phyloP scores from a whole-genome alignment of 495 filamentous ascomycete genomes.

The Penicillium fimorum region DNA sequence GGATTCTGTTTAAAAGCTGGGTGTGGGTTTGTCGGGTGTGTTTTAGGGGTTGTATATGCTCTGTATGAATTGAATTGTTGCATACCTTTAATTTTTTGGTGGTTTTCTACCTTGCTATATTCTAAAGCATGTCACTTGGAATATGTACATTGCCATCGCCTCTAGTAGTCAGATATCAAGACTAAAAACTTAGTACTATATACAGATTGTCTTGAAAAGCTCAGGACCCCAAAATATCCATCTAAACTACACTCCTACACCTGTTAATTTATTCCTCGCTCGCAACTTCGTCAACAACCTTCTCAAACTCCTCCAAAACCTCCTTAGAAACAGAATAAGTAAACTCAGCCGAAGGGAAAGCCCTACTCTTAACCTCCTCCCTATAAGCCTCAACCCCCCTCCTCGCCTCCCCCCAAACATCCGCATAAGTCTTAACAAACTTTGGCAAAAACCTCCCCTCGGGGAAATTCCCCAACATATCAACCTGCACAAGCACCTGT shows the following conservation, averaged over 20 bases:
- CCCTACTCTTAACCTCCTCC: slow-evolving; percentile 83
- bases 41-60: slow-evolving; percentile 4
- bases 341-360: slow-evolving; percentile 82
- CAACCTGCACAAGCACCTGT: slow-evolving; percentile 93
- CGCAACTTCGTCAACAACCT: slow-evolving; percentile 43
- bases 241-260: neutral
- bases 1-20: neutral
- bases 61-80: neutral
- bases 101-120: neutral
- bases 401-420: slow-evolving; percentile 84
- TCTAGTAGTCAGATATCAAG: neutral
- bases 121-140: neutral
- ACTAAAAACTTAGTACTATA: neutral
- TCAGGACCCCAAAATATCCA: neutral
- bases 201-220: neutral
- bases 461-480: slow-evolving; percentile 93
- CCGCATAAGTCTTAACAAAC: slow-evolving; percentile 94
- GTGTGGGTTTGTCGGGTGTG: neutral
- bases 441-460: slow-evolving; percentile 89
- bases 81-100: neutral
- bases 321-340: slow-evolving; percentile 81
- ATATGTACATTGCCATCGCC: neutral
- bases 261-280: neutral
- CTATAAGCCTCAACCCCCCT: slow-evolving; percentile 75
- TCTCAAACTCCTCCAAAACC: slow-evolving; percentile 72